Evolutionary conservation across 108 stramenopile genomes (phyloP).

Genomic region (Aureococcus anophagefferens): DNA sequence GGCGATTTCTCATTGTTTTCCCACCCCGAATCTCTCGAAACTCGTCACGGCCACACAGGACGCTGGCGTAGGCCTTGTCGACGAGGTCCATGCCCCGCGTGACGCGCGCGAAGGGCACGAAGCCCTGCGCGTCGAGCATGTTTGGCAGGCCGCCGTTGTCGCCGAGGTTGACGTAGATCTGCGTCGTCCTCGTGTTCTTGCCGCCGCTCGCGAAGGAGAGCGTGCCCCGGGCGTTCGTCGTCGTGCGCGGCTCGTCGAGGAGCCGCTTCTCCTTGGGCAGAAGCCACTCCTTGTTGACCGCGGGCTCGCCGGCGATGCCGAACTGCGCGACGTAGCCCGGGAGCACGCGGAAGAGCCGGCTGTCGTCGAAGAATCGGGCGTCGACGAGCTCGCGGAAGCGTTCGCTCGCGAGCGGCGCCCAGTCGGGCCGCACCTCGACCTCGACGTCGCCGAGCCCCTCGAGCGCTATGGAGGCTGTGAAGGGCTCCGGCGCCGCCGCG

Average conservation of each 20-base stretch:
- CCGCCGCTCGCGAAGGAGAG: slow-evolving; percentile 47
- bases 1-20: too few species aligned
- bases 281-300: slow-evolving; percentile 26
- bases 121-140: slow-evolving; percentile 30
- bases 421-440: too few species aligned
- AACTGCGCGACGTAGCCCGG: slow-evolving; percentile 52
- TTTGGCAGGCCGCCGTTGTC: slow-evolving; percentile 40
- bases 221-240: slow-evolving; percentile 40
- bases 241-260: slow-evolving; percentile 40
- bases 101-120: slow-evolving; percentile 23
- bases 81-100: slow-evolving; percentile 25
- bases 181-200: slow-evolving; percentile 40
- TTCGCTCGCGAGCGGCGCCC: slow-evolving; percentile 34
- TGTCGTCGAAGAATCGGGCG: slow-evolving; percentile 31
- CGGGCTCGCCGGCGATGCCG: slow-evolving; percentile 40
- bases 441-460: slow-evolving; percentile 14
- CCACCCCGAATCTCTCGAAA: too few species aligned
- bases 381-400: slow-evolving; percentile 40
- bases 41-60: too few species aligned
- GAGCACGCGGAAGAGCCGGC: slow-evolving; percentile 50
- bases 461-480: too few species aligned
- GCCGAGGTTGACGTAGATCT: slow-evolving; percentile 51
- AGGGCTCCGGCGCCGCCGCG: too few species aligned
- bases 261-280: slow-evolving; percentile 20
- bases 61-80: too few species aligned